phyloP scores from a whole-genome alignment of 163 green algal genomes.

The Scenedesmus sp. region DNA sequence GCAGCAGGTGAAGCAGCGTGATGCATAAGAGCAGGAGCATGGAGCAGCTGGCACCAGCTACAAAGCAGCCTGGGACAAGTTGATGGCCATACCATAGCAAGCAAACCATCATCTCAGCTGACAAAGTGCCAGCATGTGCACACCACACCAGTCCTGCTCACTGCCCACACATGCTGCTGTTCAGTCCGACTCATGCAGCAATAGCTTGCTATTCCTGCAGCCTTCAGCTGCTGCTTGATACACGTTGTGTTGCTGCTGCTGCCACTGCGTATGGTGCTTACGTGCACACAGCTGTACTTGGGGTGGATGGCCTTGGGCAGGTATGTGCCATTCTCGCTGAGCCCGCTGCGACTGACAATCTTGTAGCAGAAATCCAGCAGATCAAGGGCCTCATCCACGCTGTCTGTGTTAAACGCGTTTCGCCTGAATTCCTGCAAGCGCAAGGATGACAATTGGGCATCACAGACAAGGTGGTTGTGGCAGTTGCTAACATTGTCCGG shows the following conservation, averaged over 20 bases:
- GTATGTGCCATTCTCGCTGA: conserved; percentile 50
- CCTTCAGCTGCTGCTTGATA: not conserved
- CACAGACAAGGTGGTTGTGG: not conserved
- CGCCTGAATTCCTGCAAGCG: conserved; percentile 48
- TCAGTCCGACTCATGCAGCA: not conserved
- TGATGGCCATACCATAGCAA: too few relatives aligned
- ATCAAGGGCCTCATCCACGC: conserved; percentile 51
- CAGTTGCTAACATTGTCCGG: not conserved
- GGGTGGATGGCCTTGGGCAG: conserved; percentile 51
- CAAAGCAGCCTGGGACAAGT: not conserved
- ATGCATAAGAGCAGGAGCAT: not conserved
- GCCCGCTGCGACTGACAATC: conserved; percentile 36
- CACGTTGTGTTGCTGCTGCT: not conserved
- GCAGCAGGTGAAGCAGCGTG: not conserved
- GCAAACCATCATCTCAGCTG: not conserved
- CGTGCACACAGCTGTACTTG: conserved; percentile 8
- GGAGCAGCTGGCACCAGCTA: not conserved
- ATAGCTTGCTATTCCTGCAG: not conserved
- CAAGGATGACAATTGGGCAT: not conserved
- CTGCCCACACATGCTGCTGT: not conserved
- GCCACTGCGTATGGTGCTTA: not conserved
- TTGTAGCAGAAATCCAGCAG: conserved; percentile 52
- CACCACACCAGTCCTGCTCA: not conserved
- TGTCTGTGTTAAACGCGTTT: conserved; percentile 52
- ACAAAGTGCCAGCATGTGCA: not conserved